Conservation (phyloP, 225 moss, liverwort and hornwort genomes). For the Anthoceros angustus region DNA sequence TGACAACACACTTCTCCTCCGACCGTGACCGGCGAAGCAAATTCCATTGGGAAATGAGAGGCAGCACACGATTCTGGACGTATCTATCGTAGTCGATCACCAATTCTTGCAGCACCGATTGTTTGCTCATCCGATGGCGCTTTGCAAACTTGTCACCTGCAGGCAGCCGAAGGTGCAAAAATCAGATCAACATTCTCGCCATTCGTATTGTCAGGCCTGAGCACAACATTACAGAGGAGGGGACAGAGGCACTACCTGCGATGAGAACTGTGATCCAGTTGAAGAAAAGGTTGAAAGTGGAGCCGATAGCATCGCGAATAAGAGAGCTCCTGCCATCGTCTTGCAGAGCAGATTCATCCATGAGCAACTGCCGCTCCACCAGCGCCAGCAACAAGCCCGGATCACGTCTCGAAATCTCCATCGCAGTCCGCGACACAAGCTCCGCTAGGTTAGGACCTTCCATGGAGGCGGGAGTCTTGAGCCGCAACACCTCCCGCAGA, state of each 20-base stretch:
- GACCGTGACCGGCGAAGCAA: background rate
- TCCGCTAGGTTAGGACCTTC: background rate
- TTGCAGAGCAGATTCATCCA: background rate
- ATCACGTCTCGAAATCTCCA: background rate
- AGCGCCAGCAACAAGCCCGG: background rate
- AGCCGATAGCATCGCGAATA: background rate
- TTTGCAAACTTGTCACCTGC: background rate
- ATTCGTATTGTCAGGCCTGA: too few species aligned
- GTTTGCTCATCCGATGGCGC: background rate
- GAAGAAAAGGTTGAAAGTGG: constrained; percentile 1
- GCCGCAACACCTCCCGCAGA: background rate
- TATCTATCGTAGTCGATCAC: background rate
- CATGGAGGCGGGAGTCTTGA: background rate
- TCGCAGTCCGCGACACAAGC: background rate
- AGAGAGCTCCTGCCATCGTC: background rate
- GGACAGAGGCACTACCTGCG: too few species aligned
- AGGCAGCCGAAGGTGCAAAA: background rate
- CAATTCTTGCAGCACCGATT: background rate
- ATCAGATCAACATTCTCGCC: too few species aligned
- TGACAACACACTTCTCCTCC: too few species aligned
- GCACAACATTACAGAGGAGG: too few species aligned
- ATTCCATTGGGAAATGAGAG: background rate
- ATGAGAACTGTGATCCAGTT: background rate
- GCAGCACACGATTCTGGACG: background rate
- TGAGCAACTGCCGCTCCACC: background rate